Base-by-base conservation (phyloP, 176 grass and related monocot genomes). In the Rhipidocladum racemiflorum region DNA sequence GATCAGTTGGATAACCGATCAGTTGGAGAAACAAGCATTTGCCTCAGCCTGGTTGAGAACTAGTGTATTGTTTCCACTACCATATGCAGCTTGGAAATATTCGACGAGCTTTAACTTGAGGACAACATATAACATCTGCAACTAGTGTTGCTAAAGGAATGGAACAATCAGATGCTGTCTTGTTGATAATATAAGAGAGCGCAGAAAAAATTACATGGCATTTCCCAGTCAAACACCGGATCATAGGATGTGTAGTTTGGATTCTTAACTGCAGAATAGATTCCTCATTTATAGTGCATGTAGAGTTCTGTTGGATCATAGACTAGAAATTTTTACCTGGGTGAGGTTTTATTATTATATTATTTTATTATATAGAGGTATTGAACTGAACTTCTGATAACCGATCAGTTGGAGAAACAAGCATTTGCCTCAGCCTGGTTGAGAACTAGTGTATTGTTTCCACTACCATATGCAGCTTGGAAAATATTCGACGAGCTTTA, bases 111-210 rank as follows among this genome's bases (percentile, higher is more conserved):
- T 79, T 93, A 70, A 98, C 92, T 89, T 98, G 95, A 79, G 95
- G 95, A 67, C 95, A 98, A 86, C 95, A 98, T 85, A 98, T 98
- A 74, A 95, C 95, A 85, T 95, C 86, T 3, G 88, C 92, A 76
- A 98, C 92, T 78, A 98, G 84, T 64, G 92, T 74, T 34, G 95
- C 92, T 65, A 98, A 89, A 65, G 95, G 92, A 72, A 90, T 77
- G 21, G 90, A 95, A 84, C 95, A 98, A 77, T 98, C 95, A 48
- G 36, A 98, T 34, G 95, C 92, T 10, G 95, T 98, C 69, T 87
- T 98, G 66, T 93, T 88, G 51, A 95, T 82, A 23, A 95, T 74
- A 76, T 87, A 53, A 76, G 88, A 91, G 32, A 95, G 84, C 21
- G 85, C 74, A 27, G 95, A 94, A 62, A 98, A 98, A 83, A 95